Base-by-base conservation (phyloP, 2,329 filamentous ascomycete species). In the Tricladium varicosporioides region DNA sequence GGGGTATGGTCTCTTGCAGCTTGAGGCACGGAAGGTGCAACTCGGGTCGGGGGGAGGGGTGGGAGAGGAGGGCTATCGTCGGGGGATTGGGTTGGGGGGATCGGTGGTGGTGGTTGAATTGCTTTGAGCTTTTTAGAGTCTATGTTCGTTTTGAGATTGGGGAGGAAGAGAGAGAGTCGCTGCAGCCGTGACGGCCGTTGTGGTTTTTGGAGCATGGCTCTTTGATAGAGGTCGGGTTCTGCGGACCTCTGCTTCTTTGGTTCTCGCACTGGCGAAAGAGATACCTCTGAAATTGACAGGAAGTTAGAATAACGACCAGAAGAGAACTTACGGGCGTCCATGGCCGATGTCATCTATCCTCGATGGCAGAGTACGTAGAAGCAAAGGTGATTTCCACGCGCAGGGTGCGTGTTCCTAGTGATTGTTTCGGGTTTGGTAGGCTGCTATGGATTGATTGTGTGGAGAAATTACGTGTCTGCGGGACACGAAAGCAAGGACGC, bases 51-150 rank as follows among this genome's bases (percentile, higher is more conserved):
- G 33, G 44, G 13, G 18, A 19, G 27, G 8, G 27, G 16, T 48
- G 44, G 13, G 18, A 19, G 27, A 13, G 27, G 48, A 15, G 27
- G 19, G 16, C 15, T 10, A 8, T 14, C 15, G 40, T 19, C 16
- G 16, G 44, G 36, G 4, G n/a, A 33, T 49, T 19, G 53, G 33
- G 15, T 22, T 5, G 14, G 14, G 16, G 42, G 43, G 15, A 33
- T 40, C 18, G 48, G 54, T 14, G 19, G 47, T 5, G 36, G 13
- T 22, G 47, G 47, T 47, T 55, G 45, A 18, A 47, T 43, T 31
- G 56, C 58, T 64, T 65, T 47, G 10, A 18, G 31, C 9, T 40
- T 42, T 42, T 61, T 63, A 61, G 63, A 54, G 16, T 59, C 51
- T 47, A 48, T 57, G 22, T 45, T 46, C 14, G 51, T 44, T 5